Evolutionary conservation across 306 rosid species (phyloP).

Genomic region (Canavalia ensiformis): DNA sequence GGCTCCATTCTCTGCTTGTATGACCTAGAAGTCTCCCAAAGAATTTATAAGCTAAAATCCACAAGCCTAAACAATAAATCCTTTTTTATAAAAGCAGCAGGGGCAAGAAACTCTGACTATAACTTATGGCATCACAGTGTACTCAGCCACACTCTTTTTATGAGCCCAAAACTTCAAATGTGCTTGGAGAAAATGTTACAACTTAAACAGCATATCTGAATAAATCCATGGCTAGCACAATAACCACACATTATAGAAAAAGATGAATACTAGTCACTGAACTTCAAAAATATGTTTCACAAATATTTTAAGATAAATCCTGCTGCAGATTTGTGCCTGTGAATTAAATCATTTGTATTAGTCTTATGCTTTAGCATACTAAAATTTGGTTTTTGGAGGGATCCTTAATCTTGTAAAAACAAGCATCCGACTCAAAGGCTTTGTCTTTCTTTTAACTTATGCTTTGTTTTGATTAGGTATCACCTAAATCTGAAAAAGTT

Average conservation of each 20-base stretch:
- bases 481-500: constrained; percentile 53
- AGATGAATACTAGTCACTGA: constrained; percentile 15
- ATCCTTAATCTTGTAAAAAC: constrained; percentile 15
- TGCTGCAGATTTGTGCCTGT: constrained; percentile 10
- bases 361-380: constrained; percentile 16
- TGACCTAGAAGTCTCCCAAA: not conserved
- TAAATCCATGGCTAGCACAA: constrained; percentile 31
- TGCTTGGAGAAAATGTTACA: constrained; percentile 21
- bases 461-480: constrained; percentile 57
- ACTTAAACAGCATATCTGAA: not conserved
- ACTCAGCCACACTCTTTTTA: not conserved
- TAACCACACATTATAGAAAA: constrained; percentile 20
- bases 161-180: not conserved
- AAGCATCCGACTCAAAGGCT: constrained; percentile 15
- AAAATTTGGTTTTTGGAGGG: constrained; percentile 32
- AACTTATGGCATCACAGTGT: not conserved
- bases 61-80: not conserved
- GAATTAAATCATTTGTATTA: constrained; percentile 12
- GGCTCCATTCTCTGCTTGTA: not conserved
- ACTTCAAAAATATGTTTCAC: constrained; percentile 13
- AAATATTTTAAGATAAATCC: constrained; percentile 21
- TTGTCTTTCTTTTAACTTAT: constrained; percentile 41
- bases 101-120: constrained; percentile 1
- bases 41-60: not conserved
- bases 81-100: not conserved